Conservation (phyloP, 2,329 filamentous ascomycete genomes). For the Lachnellula hyalina region DNA sequence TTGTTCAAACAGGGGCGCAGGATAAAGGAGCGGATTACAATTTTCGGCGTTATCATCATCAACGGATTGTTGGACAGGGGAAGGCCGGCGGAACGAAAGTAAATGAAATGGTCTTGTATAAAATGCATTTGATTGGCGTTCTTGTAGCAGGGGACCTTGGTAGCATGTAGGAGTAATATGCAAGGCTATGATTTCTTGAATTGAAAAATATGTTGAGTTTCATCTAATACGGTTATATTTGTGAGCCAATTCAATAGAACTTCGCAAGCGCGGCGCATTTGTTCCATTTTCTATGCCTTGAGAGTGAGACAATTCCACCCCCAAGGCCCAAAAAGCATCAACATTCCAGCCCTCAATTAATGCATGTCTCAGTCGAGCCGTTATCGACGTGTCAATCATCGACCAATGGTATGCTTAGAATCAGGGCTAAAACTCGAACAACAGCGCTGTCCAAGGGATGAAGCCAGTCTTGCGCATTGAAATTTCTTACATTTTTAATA, state of each 20-base stretch:
- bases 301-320: too few species aligned
- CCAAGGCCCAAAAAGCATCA: too few species aligned
- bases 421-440: neutral
- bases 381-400: neutral
- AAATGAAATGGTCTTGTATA: neutral
- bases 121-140: conserved; percentile 12
- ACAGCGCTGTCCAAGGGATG: neutral
- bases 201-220: neutral
- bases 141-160: neutral
- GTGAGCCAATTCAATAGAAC: too few species aligned
- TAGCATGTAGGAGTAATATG: conserved; percentile 7
- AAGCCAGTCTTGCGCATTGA: neutral
- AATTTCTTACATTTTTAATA: neutral
- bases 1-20: neutral
- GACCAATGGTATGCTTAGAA: neutral
- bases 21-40: neutral
- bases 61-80: neutral
- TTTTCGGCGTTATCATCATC: neutral
- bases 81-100: neutral
- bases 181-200: neutral
- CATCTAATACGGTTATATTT: too few species aligned
- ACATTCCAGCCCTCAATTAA: too few species aligned
- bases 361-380: too few species aligned
- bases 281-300: too few species aligned
- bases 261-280: too few species aligned